These are phyloP conservation scores for Vaccinium corymbosum DNA, from an alignment of 148 eudicot genomes.

Conservation along the genomic window DNA sequence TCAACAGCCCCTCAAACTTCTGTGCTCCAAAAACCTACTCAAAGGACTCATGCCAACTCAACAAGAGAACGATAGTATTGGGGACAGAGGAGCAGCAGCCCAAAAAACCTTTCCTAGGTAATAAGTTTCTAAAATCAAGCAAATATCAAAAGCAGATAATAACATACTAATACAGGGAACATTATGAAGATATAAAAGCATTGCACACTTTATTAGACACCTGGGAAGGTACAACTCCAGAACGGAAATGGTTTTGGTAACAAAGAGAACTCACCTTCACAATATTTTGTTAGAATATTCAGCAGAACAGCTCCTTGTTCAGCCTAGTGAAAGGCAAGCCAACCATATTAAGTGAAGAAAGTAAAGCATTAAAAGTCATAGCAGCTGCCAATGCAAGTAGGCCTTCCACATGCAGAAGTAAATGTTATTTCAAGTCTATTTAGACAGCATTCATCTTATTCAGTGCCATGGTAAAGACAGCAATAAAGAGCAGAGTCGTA, in stretches of 20 bases:
- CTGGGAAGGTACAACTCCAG: neutral
- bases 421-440: neutral
- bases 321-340: slow-evolving; percentile 20
- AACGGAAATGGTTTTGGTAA: neutral
- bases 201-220: neutral
- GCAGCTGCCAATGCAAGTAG: neutral
- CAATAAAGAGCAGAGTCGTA: neutral
- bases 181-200: neutral
- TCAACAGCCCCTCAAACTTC: neutral
- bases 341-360: neutral
- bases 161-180: neutral
- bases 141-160: neutral
- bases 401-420: neutral
- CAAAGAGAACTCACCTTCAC: slow-evolving; percentile 27
- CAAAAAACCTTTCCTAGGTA: neutral
- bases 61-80: neutral
- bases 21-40: neutral
- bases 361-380: neutral
- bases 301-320: slow-evolving; percentile 25
- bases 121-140: neutral
- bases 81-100: neutral
- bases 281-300: slow-evolving; percentile 30
- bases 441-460: neutral
- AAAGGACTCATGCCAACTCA: neutral
- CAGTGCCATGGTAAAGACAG: neutral